phyloP scores from a whole-genome alignment of 192 early-diverging fungal genomes.

The Diversispora eburnea region DNA sequence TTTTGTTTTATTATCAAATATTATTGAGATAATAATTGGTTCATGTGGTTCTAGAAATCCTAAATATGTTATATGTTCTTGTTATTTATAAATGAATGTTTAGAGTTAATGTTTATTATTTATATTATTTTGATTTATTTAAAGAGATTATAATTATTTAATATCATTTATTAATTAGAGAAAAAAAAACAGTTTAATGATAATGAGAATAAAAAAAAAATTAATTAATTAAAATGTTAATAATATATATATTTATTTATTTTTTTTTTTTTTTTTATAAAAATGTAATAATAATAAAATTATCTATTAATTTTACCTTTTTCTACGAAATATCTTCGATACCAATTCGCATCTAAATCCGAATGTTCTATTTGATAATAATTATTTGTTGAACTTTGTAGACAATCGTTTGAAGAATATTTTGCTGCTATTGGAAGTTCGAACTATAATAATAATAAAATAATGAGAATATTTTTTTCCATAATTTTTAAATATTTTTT shows the following conservation, averaged over 20 bases:
- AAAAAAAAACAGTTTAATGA: not conserved
- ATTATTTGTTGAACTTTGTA: conserved; percentile 12
- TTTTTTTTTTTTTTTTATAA: too few species aligned
- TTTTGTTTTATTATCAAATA: conserved; percentile 40
- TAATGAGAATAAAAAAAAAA: not conserved
- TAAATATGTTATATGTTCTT: conserved; percentile 39
- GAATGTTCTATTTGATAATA: conserved; percentile 38
- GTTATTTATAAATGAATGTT: not conserved
- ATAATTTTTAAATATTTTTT: too few species aligned
- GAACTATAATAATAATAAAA: not conserved
- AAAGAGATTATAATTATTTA: not conserved
- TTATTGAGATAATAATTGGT: conserved; percentile 48
- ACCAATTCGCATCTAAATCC: conserved; percentile 47
- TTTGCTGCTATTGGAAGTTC: not conserved
- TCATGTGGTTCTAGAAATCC: conserved; percentile 50
- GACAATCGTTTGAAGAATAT: not conserved
- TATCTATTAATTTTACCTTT: conserved; percentile 44
- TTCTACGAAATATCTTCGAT: conserved; percentile 68
- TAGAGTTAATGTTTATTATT: too few species aligned
- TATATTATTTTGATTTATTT: not conserved
- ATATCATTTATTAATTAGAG: too few species aligned
- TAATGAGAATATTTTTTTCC: too few species aligned
- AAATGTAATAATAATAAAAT: too few species aligned
- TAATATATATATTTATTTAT: not conserved
- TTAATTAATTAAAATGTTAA: not conserved